A percentile compares a stretch with the other conserved stretches of the same genome.
Evolutionary conservation across 805 yeast genomes (phyloP).

Genomic region (Nakazawaea wyomingensis): DNA sequence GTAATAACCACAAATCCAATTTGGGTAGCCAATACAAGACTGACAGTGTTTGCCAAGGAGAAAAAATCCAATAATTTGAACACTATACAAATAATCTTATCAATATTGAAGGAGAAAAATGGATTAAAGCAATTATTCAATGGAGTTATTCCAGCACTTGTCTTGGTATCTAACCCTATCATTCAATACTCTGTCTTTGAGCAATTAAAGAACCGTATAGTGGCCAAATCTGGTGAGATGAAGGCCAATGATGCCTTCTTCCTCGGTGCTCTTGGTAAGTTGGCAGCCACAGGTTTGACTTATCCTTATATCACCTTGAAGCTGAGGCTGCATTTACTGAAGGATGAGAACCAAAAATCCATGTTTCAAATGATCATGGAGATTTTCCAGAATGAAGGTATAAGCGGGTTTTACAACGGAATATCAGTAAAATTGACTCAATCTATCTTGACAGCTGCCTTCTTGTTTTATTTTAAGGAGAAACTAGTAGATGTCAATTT

Average conservation of each 20-base stretch:
- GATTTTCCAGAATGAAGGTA: constrained; percentile 66
- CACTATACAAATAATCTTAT: constrained; percentile 52
- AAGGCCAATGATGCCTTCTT: constrained; percentile 75
- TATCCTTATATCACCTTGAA: constrained; percentile 91
- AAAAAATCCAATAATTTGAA: constrained; percentile 31
- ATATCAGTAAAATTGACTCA: constrained; percentile 74
- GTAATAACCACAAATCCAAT: constrained; percentile 81
- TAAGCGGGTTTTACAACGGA: constrained; percentile 77
- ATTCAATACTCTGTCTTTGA: constrained; percentile 91
- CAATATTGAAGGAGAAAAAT: constrained; percentile 57
- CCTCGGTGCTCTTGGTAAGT: constrained; percentile 85
- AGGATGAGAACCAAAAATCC: constrained; percentile 23
- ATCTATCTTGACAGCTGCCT: constrained; percentile 83
- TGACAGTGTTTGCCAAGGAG: constrained; percentile 50
- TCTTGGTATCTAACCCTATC: constrained; percentile 82
- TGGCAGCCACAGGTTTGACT: constrained; percentile 82
- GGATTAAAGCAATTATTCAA: constrained; percentile 72
- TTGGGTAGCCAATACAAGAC: constrained; percentile 92
- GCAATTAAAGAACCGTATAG: constrained; percentile 66
- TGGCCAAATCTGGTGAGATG: constrained; percentile 45
- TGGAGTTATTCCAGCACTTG: constrained; percentile 84
- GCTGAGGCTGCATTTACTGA: constrained; percentile 75
- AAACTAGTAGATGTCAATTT: constrained; percentile 48
- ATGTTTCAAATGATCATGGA: constrained; percentile 49
- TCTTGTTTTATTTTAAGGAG: constrained; percentile 86